Conservation (phyloP, 169 alveolate species). For the Perkinsus olseni region DNA sequence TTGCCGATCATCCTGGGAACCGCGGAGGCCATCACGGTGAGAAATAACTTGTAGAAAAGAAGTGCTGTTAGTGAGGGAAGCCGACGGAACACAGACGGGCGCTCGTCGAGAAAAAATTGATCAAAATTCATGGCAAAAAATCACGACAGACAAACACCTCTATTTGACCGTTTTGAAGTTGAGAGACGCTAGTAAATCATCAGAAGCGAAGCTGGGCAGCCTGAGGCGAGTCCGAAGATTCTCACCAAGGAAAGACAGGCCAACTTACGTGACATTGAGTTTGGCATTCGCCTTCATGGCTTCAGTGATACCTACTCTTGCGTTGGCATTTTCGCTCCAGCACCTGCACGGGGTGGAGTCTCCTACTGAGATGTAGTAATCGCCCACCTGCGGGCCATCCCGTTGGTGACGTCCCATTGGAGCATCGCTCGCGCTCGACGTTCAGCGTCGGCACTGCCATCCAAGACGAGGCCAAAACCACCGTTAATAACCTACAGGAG, state of each 20-base stretch:
- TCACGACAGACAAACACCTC: neutral
- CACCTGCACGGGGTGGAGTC: too few relatives aligned
- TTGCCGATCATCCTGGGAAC: neutral
- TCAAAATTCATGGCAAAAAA: too few relatives aligned
- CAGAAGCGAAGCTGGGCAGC: neutral
- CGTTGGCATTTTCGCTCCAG: conserved; percentile 44
- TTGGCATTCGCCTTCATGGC: neutral
- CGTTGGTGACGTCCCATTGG: conserved; percentile 50
- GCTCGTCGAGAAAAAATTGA: too few relatives aligned
- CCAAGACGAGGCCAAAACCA: conserved; percentile 54
- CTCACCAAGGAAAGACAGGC: too few relatives aligned
- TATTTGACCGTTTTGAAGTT: neutral
- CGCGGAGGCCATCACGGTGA: neutral
- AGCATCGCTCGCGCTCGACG: conserved; percentile 41
- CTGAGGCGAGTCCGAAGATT: neutral
- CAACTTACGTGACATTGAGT: neutral
- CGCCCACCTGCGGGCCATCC: conserved; percentile 41
- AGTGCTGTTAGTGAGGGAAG: too few relatives aligned
- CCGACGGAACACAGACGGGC: too few relatives aligned
- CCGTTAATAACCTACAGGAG: conserved; percentile 30
- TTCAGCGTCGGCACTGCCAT: conserved; percentile 45
- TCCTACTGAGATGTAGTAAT: too few relatives aligned
- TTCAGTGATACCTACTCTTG: neutral
- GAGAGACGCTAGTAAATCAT: neutral
- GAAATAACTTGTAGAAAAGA: neutral